Percentiles rank a stretch among this genome's conserved stretches.
Evolutionary conservation across 345 rosid genomes (phyloP).

Genomic region (Acer saccharum): DNA sequence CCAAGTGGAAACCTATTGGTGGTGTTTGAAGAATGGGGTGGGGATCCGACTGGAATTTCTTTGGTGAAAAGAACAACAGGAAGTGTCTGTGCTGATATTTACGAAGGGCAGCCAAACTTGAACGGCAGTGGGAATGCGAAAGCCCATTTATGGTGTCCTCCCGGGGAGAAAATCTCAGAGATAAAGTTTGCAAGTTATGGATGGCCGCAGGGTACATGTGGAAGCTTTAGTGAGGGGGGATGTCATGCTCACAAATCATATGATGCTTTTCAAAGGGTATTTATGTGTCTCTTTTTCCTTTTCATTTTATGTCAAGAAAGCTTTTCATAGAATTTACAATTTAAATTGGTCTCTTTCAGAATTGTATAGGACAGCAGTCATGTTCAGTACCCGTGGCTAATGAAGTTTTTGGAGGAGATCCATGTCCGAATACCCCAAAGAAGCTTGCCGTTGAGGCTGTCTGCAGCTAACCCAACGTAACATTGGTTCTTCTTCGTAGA

Average conservation of each 20-base stretch:
- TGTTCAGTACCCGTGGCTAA: conserved; percentile 57
- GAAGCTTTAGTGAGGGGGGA: conserved; percentile 52
- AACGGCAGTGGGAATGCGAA: conserved; percentile 28
- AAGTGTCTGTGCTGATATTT: conserved; percentile 47
- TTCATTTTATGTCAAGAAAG: too few species aligned
- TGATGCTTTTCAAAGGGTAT: conserved; percentile 36
- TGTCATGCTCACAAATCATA: conserved; percentile 68
- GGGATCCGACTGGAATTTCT: conserved; percentile 73
- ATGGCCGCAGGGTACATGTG: conserved; percentile 58
- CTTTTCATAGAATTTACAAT: neutral
- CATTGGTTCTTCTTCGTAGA: conserved; percentile 9
- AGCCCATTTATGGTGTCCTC: conserved; percentile 55
- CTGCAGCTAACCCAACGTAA: conserved; percentile 38
- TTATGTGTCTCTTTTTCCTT: too few species aligned
- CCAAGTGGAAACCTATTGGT: conserved; percentile 65
- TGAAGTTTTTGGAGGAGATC: conserved; percentile 67
- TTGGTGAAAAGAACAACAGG: conserved; percentile 61
- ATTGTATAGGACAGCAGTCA: conserved; percentile 52
- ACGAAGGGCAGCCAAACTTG: conserved; percentile 51
- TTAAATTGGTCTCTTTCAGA: conserved; percentile 36
- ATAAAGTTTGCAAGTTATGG: conserved; percentile 78
- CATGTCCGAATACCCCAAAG: conserved; percentile 51
- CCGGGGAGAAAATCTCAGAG: conserved; percentile 50
- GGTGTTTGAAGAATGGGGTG: conserved; percentile 90
- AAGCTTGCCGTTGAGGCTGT: conserved; percentile 65